Conservation (phyloP, 2,329 filamentous ascomycete genomes). For the Orbilia quercus region DNA sequence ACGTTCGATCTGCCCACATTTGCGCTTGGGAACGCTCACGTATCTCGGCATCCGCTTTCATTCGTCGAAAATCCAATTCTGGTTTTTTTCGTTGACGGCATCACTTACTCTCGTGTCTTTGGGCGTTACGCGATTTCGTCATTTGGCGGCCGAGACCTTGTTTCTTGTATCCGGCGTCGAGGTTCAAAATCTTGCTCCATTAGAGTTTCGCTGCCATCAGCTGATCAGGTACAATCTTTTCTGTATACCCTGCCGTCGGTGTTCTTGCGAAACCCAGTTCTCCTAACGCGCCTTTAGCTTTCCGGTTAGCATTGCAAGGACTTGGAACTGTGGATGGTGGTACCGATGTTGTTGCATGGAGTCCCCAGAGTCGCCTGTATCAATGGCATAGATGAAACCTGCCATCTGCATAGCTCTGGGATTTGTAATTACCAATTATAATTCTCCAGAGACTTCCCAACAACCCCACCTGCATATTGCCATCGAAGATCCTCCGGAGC, state of each 20-base stretch:
- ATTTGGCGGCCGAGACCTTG: conserved; percentile 10
- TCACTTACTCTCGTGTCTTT: not conserved
- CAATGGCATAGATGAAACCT: not conserved
- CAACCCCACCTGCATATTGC: conserved; percentile 3
- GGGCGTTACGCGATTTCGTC: conserved; percentile 21
- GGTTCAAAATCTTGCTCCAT: conserved; percentile 1
- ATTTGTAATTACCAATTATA: not conserved
- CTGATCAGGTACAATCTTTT: conserved; percentile 13
- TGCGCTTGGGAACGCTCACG: conserved; percentile 9
- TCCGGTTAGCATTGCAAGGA: not conserved
- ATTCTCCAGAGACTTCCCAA: not conserved
- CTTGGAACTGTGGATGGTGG: not conserved
- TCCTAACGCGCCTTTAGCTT: not conserved
- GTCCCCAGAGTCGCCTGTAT: not conserved
- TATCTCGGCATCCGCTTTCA: conserved; percentile 16
- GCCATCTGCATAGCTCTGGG: not conserved
- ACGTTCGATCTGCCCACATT: conserved; percentile 4
- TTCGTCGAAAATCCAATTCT: conserved; percentile 23
- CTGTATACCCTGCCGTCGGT: conserved; percentile 7
- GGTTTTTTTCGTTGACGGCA: conserved; percentile 15
- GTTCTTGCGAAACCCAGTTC: conserved; percentile 5
- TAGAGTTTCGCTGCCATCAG: conserved; percentile 10
- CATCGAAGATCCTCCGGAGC: conserved; percentile 1
- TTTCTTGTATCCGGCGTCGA: conserved; percentile 1
- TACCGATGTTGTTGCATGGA: not conserved